A percentile compares a stretch with the other conserved stretches of the same genome.
phyloP scores from a whole-genome alignment of 257 asterid genomes.

The Solanum lycopersicoides region DNA sequence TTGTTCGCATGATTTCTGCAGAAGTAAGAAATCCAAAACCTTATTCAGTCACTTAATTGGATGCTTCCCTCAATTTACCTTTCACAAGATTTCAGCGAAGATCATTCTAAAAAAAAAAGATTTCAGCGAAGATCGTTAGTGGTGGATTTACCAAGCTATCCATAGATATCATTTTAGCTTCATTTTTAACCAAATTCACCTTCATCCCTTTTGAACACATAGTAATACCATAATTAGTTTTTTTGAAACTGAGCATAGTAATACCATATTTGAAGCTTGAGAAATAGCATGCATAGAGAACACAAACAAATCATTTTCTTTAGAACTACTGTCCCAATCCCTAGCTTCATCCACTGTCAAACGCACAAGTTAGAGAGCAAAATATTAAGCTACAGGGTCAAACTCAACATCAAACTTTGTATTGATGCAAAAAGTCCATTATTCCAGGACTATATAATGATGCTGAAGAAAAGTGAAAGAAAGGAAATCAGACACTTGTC shows the following conservation, averaged over 20 bases:
- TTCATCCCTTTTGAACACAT: background rate
- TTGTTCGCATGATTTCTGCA: conserved; percentile 54
- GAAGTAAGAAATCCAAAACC: background rate
- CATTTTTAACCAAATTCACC: background rate
- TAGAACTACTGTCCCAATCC: background rate
- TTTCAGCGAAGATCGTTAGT: background rate
- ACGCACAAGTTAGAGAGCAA: background rate
- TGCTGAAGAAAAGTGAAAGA: background rate
- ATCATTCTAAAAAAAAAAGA: no score
- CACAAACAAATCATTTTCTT: background rate
- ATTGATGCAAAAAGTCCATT: background rate
- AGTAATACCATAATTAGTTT: background rate
- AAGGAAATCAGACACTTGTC: background rate
- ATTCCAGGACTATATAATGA: background rate
- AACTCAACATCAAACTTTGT: background rate
- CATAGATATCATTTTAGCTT: background rate
- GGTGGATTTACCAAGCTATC: background rate
- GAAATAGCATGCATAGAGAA: background rate
- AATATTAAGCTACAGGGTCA: background rate
- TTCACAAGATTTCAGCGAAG: background rate
- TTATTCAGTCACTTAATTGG: background rate
- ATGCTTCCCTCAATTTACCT: background rate
- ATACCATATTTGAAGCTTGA: background rate
- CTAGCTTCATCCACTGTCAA: background rate
- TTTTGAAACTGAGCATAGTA: background rate